Evolutionary conservation across 1,284 basidiomycete species (phyloP).

Genomic region (Hemileia vastatrix): DNA sequence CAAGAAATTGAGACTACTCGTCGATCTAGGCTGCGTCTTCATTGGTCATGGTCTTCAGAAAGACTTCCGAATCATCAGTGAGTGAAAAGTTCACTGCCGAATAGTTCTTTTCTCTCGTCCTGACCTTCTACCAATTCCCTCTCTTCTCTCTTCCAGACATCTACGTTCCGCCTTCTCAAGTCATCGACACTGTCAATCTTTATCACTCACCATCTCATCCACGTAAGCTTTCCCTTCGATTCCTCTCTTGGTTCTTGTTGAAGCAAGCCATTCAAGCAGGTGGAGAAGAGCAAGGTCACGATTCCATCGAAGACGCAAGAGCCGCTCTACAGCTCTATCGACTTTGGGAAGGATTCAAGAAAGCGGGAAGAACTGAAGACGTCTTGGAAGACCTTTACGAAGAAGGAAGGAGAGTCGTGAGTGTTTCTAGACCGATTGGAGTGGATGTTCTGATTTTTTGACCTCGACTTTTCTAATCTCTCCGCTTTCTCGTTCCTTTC

Average conservation of each 20-base stretch:
- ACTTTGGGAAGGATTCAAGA: conserved; percentile 68
- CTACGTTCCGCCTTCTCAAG: conserved; percentile 83
- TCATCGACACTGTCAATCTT: conserved; percentile 91
- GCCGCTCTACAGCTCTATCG: conserved; percentile 80
- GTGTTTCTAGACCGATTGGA: background rate
- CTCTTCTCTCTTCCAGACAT: no score
- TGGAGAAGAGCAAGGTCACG: conserved; percentile 68
- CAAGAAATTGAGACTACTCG: conserved; percentile 84
- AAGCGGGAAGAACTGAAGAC: conserved; percentile 66
- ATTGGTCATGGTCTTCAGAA: conserved; percentile 96
- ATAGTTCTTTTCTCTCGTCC: no score
- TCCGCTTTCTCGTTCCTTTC: no score
- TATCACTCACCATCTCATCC: conserved; percentile 74
- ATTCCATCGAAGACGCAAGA: conserved; percentile 89
- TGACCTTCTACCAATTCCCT: background rate
- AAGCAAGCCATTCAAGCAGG: conserved; percentile 83
- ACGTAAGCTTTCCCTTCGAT: conserved; percentile 77
- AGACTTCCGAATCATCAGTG: conserved; percentile 96
- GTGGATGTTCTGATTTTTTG: background rate
- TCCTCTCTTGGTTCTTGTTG: conserved; percentile 88
- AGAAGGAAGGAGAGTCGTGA: conserved; percentile 49
- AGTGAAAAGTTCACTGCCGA: conserved; percentile 38
- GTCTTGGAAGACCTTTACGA: conserved; percentile 64
- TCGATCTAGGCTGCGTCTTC: conserved; percentile 90
- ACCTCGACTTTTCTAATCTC: no score